Percentiles rank a stretch among this genome's conserved stretches.
Conservation (phyloP, 2,329 filamentous ascomycete species). For the Talaromyces sp. region DNA sequence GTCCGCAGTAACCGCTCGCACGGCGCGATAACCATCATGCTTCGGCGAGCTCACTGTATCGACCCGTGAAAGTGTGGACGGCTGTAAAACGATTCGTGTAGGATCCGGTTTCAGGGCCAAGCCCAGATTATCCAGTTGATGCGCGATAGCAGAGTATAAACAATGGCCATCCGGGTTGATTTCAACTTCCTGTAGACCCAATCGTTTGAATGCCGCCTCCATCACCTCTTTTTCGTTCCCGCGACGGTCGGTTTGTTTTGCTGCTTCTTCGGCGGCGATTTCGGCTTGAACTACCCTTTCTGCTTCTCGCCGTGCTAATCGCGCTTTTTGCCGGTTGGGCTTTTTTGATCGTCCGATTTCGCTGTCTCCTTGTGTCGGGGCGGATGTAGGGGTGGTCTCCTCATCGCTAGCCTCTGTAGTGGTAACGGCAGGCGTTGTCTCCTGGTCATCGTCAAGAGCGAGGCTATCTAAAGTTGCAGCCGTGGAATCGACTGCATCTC, state of each 20-base stretch:
- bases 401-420: background rate
- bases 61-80: constrained; percentile 30
- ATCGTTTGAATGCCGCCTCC: constrained; percentile 59
- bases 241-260: constrained; percentile 68
- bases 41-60: constrained; percentile 35
- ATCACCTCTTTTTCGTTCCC: constrained; percentile 67
- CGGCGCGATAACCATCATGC: constrained; percentile 58
- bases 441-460: constrained; percentile 28
- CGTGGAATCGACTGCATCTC: constrained; percentile 25
- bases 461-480: constrained; percentile 33
- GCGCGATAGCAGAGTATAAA: constrained; percentile 85
- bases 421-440: background rate
- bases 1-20: constrained; percentile 67
- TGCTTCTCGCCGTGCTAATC: constrained; percentile 81
- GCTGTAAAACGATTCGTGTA: constrained; percentile 31
- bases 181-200: constrained; percentile 67
- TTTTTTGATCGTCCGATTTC: constrained; percentile 55
- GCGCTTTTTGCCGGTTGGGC: constrained; percentile 85
- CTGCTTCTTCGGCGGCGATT: constrained; percentile 71
- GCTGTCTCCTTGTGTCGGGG: constrained; percentile 6
- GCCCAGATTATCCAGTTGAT: constrained; percentile 62
- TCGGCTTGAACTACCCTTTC: constrained; percentile 69
- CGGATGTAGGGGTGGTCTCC: background rate
- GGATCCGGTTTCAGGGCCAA: constrained; percentile 38
- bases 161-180: constrained; percentile 93